Base-by-base conservation (phyloP, 768 basidiomycete species). In the Mycena metata region DNA sequence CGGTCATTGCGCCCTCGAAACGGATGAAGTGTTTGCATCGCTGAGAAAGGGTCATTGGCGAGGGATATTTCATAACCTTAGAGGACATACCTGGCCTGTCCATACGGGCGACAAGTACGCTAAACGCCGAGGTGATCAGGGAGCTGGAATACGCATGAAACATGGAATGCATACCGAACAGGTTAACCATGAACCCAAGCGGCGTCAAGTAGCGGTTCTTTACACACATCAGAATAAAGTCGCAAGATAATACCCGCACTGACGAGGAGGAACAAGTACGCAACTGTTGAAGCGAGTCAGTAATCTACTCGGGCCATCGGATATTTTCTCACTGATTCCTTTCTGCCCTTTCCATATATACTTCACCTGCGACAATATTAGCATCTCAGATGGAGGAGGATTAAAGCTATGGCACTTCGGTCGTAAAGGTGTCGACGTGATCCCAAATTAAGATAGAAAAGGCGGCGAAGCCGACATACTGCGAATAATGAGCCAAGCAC, bases 141-240 rank as follows among this genome's bases (percentile, higher is more conserved):
- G 19, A 33, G 47, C 2, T 63, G 17, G 26, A 23, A n/a, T 19
- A 11, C 0, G 7, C 15, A 17, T 41, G 39, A 11, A 59, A 23
- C 24, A 30, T 16, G 21, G 36, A 33, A 50, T 6, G 35, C 72
- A 60, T 72, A 82, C 84, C 87, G 63, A 79, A 84, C 15, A 90
- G 72, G 65, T 90, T 89, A 50, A 90, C 74, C 19, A 90, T 84
- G 73, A 91, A 91, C 0, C 86, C 88, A 3, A 90, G 77, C 0
- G 89, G 89, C 0, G 87, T 89, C 21, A 90, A 76, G 71, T 91
- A 91, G 26, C 90, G 86, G 71, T 90, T 91, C 89, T 91, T n/a
- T 5, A 2, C 23, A 26, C 49, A 9, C 11, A 41, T 60, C 16
- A 68, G 59, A 5, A 52, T 10, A 21, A 19, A n/a, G 13, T 42